phyloP scores from a whole-genome alignment of 352 stramenopile species.

The Globisporangium mamillatum region DNA sequence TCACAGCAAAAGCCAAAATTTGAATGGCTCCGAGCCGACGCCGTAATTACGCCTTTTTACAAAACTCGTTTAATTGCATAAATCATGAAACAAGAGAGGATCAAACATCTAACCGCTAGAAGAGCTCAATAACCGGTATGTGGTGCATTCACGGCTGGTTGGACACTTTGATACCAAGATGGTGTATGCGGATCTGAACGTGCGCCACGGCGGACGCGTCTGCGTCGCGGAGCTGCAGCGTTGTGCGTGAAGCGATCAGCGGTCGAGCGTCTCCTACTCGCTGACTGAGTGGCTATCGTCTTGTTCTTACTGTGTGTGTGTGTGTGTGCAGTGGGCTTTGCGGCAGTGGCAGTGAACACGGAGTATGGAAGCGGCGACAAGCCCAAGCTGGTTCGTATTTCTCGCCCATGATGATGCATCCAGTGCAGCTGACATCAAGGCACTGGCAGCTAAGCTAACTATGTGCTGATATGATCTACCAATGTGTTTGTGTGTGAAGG shows the following conservation, averaged over 20 bases:
- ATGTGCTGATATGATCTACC: neutral
- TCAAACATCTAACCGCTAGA: neutral
- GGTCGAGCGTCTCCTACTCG: neutral
- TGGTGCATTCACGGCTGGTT: neutral
- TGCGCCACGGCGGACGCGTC: slow-evolving; percentile 48
- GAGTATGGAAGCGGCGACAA: slow-evolving; percentile 51
- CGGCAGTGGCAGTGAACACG: slow-evolving; percentile 54
- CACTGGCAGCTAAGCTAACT: neutral
- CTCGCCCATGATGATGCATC: neutral
- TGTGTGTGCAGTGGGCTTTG: slow-evolving; percentile 54
- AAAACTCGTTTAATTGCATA: neutral
- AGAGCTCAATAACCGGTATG: neutral
- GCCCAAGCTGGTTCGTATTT: slow-evolving; percentile 37
- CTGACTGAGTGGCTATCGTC: neutral
- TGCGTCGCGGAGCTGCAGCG: slow-evolving; percentile 57
- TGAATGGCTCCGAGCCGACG: slow-evolving; percentile 18
- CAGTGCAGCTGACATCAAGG: neutral
- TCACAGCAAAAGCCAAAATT: neutral
- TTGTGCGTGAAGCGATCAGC: slow-evolving; percentile 30
- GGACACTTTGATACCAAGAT: slow-evolving; percentile 20
- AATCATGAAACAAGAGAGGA: neutral
- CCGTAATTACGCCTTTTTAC: slow-evolving; percentile 10
- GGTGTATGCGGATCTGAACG: slow-evolving; percentile 76
- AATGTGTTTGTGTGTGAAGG: slow-evolving; percentile 12
- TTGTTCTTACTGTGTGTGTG: neutral